These are phyloP conservation scores for Colletotrichum caudatum DNA, from an alignment of 2,329 filamentous ascomycete genomes.

Conservation along the genomic window DNA sequence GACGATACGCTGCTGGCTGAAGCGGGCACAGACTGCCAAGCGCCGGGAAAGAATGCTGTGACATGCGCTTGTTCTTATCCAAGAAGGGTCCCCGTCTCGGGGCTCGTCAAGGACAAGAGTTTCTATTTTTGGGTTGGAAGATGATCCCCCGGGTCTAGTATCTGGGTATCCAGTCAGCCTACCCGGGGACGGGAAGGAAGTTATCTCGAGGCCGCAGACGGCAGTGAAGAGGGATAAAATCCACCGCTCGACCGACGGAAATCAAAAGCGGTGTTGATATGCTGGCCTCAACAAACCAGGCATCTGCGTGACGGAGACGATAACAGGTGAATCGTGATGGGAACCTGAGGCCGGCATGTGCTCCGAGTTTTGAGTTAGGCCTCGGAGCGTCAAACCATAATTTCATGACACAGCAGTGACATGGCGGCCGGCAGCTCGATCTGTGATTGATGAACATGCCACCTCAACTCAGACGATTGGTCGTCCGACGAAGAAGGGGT, in stretches of 20 bases:
- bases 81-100: background rate
- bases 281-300: too few species aligned
- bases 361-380: background rate
- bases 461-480: too few species aligned
- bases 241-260: background rate
- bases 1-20: background rate
- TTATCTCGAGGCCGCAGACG: background rate
- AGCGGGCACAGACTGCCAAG: background rate
- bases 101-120: accelerated
- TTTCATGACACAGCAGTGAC: background rate
- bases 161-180: background rate
- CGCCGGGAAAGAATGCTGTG: background rate
- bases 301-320: too few species aligned
- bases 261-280: too few species aligned
- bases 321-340: too few species aligned
- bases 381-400: background rate
- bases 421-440: background rate
- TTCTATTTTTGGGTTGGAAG: background rate
- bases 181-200: too few species aligned
- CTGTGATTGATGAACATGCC: background rate
- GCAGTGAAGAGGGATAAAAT: background rate
- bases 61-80: background rate
- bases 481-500: background rate
- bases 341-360: background rate
- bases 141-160: accelerated